Percentiles rank a stretch among this genome's conserved stretches.
These are phyloP conservation scores for Aegilops sharonensis DNA, from an alignment of 176 grass and related monocot genomes.

Conservation along the genomic window DNA sequence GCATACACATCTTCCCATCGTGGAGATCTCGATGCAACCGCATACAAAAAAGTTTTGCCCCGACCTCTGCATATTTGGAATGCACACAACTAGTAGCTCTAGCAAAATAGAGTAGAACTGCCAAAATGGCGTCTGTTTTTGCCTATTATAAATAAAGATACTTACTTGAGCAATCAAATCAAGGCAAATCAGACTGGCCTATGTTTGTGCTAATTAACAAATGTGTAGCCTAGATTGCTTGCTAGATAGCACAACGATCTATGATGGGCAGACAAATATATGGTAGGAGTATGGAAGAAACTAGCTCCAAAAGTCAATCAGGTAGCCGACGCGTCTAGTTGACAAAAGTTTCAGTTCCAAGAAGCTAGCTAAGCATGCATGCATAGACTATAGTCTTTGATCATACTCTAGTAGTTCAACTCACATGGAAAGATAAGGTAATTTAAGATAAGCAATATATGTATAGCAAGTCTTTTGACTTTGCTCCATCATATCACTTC, in stretches of 20 bases:
- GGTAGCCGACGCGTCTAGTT: background rate
- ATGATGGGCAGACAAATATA: background rate
- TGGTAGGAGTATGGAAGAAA: background rate
- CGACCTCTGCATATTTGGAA: background rate
- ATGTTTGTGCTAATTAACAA: background rate
- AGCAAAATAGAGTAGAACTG: background rate
- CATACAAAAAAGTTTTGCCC: background rate
- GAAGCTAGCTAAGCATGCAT: background rate
- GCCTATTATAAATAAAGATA: background rate
- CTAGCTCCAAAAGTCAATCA: background rate
- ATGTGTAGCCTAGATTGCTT: background rate
- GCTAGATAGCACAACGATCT: background rate
- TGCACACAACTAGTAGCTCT: background rate
- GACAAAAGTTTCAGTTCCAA: slow-evolving; percentile 2
- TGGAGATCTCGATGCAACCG: background rate
- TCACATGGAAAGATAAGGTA: background rate
- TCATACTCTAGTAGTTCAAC: background rate
- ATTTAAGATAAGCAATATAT: background rate
- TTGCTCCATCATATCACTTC: background rate
- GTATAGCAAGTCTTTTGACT: slow-evolving; percentile 1
- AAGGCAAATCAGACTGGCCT: background rate
- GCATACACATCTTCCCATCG: too few relatives aligned
- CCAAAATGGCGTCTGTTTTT: background rate
- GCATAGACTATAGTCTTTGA: background rate
- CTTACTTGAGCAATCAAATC: background rate